These are phyloP conservation scores for Pseudozyma hubeiensis DNA, from an alignment of 1,284 basidiomycete species.

Conservation along the genomic window DNA sequence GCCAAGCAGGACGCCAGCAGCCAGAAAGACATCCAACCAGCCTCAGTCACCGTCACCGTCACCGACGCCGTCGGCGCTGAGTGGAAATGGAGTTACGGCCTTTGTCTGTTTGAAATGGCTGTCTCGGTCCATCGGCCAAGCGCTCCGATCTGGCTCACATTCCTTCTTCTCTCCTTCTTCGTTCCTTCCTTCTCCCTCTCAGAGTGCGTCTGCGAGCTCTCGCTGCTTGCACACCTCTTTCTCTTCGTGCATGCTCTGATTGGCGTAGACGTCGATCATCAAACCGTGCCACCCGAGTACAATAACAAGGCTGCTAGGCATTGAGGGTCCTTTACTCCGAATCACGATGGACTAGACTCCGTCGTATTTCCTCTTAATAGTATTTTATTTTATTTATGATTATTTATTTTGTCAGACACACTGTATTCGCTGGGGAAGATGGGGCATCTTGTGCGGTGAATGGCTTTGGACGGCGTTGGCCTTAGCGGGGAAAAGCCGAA, in stretches of 20 bases:
- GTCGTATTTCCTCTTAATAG: not conserved
- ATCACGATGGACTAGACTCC: no score
- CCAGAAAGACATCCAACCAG: slow-evolving; percentile 7
- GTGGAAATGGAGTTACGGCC: slow-evolving; percentile 24
- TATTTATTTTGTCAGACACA: slow-evolving; percentile 2
- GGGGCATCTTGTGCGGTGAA: slow-evolving; percentile 8
- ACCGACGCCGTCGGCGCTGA: slow-evolving; percentile 7
- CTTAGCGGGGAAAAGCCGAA: slow-evolving; percentile 34
- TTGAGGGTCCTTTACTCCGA: no score
- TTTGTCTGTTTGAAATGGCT: not conserved
- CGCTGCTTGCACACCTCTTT: not conserved
- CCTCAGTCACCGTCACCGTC: not conserved
- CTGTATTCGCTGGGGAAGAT: not conserved
- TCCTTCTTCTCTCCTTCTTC: no score
- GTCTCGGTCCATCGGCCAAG: slow-evolving; percentile 42
- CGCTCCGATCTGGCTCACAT: slow-evolving; percentile 10
- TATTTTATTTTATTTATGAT: not conserved
- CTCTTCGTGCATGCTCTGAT: not conserved
- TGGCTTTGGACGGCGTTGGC: slow-evolving; percentile 13
- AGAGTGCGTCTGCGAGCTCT: not conserved
- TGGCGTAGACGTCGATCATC: not conserved
- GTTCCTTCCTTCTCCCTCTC: not conserved
- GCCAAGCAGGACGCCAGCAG: slow-evolving; percentile 6
- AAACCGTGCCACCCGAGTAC: not conserved
- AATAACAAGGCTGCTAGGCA: no score